Percentiles rank a stretch among this genome's conserved stretches.
These are phyloP conservation scores for Pichia sp. DNA, from an alignment of 1,139 yeast genomes.

Conservation along the genomic window DNA sequence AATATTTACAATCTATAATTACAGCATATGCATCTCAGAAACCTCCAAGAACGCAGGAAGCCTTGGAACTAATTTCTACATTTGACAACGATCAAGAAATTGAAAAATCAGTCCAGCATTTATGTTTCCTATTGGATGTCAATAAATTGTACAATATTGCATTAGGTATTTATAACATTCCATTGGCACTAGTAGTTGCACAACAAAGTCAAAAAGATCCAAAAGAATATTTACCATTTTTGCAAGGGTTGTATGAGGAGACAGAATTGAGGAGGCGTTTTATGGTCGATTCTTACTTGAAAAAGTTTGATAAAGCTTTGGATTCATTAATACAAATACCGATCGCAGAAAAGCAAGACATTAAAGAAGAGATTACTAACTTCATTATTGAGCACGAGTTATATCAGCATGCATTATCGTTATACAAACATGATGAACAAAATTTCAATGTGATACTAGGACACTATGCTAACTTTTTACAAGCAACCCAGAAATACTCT, in stretches of 20 bases:
- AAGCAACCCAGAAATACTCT: constrained; percentile 48
- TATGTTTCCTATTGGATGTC: constrained; percentile 89
- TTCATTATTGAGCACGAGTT: constrained; percentile 71
- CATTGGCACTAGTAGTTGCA: constrained; percentile 76
- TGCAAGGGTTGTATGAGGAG: constrained; percentile 72
- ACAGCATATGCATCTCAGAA: constrained; percentile 91
- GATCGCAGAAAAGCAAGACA: constrained; percentile 30
- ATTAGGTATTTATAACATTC: constrained; percentile 77
- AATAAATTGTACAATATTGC: constrained; percentile 76
- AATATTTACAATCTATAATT: constrained; percentile 70
- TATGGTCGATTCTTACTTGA: constrained; percentile 74
- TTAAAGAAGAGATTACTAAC: constrained; percentile 57
- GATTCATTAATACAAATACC: constrained; percentile 53
- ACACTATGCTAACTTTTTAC: constrained; percentile 60
- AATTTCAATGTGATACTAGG: constrained; percentile 54
- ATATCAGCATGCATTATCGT: constrained; percentile 61
- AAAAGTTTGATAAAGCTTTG: constrained; percentile 65
- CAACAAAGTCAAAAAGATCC: constrained; percentile 98
- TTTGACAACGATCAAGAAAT: constrained; percentile 46
- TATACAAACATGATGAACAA: constrained; percentile 55
- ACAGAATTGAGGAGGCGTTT: constrained; percentile 64
- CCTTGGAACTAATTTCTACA: constrained; percentile 58
- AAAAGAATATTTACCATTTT: constrained; percentile 88
- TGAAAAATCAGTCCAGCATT: constrained; percentile 67
- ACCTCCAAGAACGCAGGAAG: constrained; percentile 80